Evolutionary conservation across 1,139 yeast species (phyloP).

Genomic region (Yamadazyma mexicana): DNA sequence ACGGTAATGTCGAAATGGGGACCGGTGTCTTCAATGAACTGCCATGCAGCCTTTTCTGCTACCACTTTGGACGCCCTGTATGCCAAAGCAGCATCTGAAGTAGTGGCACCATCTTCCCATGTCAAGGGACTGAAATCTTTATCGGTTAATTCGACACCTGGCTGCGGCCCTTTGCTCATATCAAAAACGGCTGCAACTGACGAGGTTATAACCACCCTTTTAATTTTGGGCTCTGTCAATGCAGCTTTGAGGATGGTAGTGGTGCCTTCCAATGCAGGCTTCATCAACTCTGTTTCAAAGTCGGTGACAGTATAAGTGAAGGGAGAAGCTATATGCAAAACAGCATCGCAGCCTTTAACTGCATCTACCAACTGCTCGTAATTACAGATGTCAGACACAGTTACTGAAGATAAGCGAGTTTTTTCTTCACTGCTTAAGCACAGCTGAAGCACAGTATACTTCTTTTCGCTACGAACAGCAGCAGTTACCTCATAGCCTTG

Average conservation of each 20-base stretch:
- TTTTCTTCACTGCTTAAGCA: constrained; percentile 25
- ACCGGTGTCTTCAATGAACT: constrained; percentile 34
- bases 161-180: constrained; percentile 13
- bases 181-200: constrained; percentile 23
- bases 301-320: constrained; percentile 18
- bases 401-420: constrained; percentile 36
- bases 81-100: constrained; percentile 22
- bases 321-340: constrained; percentile 49
- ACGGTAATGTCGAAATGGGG: constrained; percentile 26
- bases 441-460: constrained; percentile 40
- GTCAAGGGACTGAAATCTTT: constrained; percentile 39
- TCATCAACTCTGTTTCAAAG: constrained; percentile 17
- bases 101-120: constrained; percentile 33
- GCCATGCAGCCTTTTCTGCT: constrained; percentile 51
- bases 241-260: constrained; percentile 23
- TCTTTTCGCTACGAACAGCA: constrained; percentile 52
- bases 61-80: constrained; percentile 34
- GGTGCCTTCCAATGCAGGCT: constrained; percentile 24
- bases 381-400: constrained; percentile 51
- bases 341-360: constrained; percentile 45
- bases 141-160: constrained; percentile 23
- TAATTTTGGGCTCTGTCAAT: constrained; percentile 19
- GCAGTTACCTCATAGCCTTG: constrained; percentile 55
- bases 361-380: constrained; percentile 54
- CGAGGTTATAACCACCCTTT: constrained; percentile 27